Evolutionary conservation across 805 yeast genomes (phyloP).

Genomic region (Wickerhamiella dianesei): DNA sequence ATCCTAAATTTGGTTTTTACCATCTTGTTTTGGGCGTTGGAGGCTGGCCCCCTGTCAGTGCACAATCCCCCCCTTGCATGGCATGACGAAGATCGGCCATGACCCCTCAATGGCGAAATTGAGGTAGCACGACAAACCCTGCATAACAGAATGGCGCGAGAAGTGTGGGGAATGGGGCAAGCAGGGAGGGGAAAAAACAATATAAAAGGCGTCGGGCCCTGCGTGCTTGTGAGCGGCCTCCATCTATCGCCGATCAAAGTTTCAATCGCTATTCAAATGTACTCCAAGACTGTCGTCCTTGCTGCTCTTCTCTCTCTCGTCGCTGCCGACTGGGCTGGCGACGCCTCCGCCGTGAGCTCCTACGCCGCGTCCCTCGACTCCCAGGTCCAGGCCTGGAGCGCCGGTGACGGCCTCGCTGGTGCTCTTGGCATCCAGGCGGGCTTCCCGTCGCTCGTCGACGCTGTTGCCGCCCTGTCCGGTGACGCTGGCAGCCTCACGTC

Average conservation of each 20-base stretch:
- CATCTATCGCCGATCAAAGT: no score
- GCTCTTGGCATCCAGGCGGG: slow-evolving; percentile 22
- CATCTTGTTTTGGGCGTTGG: no score
- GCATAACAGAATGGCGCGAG: neutral
- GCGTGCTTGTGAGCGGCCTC: no score
- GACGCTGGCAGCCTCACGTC: slow-evolving; percentile 8
- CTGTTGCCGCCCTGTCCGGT: slow-evolving; percentile 12
- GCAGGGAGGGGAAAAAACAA: neutral
- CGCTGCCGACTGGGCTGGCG: slow-evolving; percentile 13
- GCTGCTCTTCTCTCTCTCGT: slow-evolving; percentile 13
- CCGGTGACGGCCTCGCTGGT: slow-evolving; percentile 19
- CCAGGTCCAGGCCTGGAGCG: slow-evolving; percentile 9
- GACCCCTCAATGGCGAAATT: neutral
- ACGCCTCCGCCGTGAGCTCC: slow-evolving; percentile 9
- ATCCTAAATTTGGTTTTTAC: no score
- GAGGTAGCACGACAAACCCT: neutral
- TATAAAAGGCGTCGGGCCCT: neutral
- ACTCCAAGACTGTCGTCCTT: slow-evolving; percentile 15
- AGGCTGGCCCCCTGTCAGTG: no score
- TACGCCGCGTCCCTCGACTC: slow-evolving; percentile 12
- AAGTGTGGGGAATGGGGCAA: neutral
- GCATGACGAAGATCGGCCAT: neutral
- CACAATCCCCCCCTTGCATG: neutral
- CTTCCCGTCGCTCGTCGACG: slow-evolving; percentile 15
- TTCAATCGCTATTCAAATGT: slow-evolving; percentile 8